These are phyloP conservation scores for Tritrichomonas musculus DNA, from an alignment of 208 protist species.

Conservation along the genomic window DNA sequence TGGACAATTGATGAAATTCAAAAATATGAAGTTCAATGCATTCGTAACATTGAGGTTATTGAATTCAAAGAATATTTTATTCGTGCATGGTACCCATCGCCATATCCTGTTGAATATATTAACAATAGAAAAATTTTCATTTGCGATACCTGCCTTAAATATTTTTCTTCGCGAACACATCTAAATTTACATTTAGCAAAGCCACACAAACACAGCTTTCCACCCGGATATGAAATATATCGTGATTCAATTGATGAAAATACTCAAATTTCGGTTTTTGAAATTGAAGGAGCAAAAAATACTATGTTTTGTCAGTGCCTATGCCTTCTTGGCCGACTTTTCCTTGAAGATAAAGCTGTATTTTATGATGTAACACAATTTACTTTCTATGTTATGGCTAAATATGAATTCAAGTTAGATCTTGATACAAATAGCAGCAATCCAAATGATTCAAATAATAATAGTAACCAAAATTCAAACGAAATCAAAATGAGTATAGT, in stretches of 20 bases:
- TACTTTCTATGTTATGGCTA: constrained; percentile 92
- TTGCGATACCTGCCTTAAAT: no score
- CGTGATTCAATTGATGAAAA: not conserved
- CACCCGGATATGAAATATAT: constrained; percentile 9
- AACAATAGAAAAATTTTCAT: no score
- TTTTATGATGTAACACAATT: constrained; percentile 98
- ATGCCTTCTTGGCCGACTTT: constrained; percentile 94
- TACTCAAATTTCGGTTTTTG: not conserved
- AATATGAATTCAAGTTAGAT: constrained; percentile 74
- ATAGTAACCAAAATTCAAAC: no score
- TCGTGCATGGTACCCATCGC: not conserved
- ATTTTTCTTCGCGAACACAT: no score
- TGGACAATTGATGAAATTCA: no score
- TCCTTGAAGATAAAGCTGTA: constrained; percentile 98
- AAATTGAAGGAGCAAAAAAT: not conserved
- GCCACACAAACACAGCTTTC: not conserved
- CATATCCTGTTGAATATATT: not conserved
- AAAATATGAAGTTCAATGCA: not conserved
- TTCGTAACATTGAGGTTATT: not conserved
- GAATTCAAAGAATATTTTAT: not conserved
- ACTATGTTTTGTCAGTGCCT: constrained; percentile 73
- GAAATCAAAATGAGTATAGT: constrained; percentile 69
- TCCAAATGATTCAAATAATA: constrained; percentile 62
- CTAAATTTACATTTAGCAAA: no score
- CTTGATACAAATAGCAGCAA: constrained; percentile 90